A percentile compares a stretch with the other conserved stretches of the same genome.
Conservation (phyloP, 2,329 filamentous ascomycete genomes). For the Thermoascus crustaceus region DNA sequence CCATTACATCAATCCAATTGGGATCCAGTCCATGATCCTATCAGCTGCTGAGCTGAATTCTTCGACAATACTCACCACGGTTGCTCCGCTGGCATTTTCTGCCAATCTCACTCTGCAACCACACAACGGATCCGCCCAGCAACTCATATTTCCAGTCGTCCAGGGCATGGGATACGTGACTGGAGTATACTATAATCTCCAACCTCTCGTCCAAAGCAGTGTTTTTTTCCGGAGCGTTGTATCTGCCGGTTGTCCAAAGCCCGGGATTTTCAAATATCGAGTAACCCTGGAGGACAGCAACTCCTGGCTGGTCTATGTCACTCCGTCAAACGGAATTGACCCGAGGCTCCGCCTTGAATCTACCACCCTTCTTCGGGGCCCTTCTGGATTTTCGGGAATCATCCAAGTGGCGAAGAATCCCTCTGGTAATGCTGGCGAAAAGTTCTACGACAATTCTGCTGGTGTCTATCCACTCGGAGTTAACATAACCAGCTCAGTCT, state of each 20-base stretch:
- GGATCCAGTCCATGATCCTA: constrained; percentile 71
- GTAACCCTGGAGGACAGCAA: constrained; percentile 63
- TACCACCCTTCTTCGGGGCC: constrained; percentile 57
- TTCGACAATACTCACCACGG: constrained; percentile 49
- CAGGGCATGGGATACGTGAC: constrained; percentile 89
- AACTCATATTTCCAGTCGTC: constrained; percentile 70
- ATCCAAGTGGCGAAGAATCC: constrained; percentile 80
- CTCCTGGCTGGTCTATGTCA: constrained; percentile 75
- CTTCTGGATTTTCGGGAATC: constrained; percentile 61
- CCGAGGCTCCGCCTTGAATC: constrained; percentile 62
- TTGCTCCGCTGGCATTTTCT: constrained; percentile 49
- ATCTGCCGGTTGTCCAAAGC: constrained; percentile 46
- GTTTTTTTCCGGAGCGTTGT: constrained; percentile 64
- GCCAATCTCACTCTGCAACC: constrained; percentile 60
- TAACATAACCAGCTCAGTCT: constrained; percentile 53
- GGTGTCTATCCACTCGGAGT: constrained; percentile 65
- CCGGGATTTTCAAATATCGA: constrained; percentile 66
- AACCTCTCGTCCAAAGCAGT: constrained; percentile 65
- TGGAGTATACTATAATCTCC: constrained; percentile 60
- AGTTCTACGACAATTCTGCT: constrained; percentile 63
- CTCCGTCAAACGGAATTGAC: constrained; percentile 48
- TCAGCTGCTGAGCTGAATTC: constrained; percentile 66
- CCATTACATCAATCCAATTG: constrained; percentile 75
- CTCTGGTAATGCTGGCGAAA: constrained; percentile 49
- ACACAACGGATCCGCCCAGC: constrained; percentile 44